Base-by-base conservation (phyloP, 257 asterid species). In the Rhazya stricta region DNA sequence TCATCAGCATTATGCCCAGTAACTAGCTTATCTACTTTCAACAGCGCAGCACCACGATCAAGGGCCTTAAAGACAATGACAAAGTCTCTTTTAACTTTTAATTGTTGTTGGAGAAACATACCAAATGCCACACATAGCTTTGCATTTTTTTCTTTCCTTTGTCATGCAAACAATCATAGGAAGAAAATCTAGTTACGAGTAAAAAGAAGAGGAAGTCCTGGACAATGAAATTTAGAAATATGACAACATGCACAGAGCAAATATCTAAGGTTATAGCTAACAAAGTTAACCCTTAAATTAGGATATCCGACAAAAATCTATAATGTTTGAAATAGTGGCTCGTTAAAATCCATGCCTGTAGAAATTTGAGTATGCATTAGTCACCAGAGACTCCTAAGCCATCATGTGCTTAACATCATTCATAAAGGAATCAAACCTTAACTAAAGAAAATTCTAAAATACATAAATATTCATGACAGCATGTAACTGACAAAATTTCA, bases 1-100 rank as follows among this genome's bases (percentile, higher is more conserved):
- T 94, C 99, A 58, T 94, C 99, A 5, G 99, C 99, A 76, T 95
- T 95, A 86, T 95, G 99, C 51, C 99, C 99, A 0, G 99, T 95
- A 51, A 93, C 98, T 41, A 95, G 83, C 89, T 95, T 95, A 85
- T 95, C 99, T 70, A 95, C 99, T 83, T 89, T 89, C 87, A 95
- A 79, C 84, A 95, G 83, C 13, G 97, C 85, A 84, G 99, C 96
- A 79, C 99, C 99, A 69, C 99, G 97, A 78, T 95, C 99, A 67
- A 95, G 99, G 67, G 99, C 99, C 99, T 94, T 82, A 43, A 58
- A 78, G 56, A 79, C 60, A 81, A 74, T 72, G 46, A 58, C 75
- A 60, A 29, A 80, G 37, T 67, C n/a, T 29, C 39, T 11, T 60
- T 51, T 5, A 60, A 13, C 4, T 60, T 9, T 57, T 8, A 25